Percentiles rank a stretch among this genome's conserved stretches.
phyloP scores from a whole-genome alignment of 441 rosid species.

The Melastoma candidum region DNA sequence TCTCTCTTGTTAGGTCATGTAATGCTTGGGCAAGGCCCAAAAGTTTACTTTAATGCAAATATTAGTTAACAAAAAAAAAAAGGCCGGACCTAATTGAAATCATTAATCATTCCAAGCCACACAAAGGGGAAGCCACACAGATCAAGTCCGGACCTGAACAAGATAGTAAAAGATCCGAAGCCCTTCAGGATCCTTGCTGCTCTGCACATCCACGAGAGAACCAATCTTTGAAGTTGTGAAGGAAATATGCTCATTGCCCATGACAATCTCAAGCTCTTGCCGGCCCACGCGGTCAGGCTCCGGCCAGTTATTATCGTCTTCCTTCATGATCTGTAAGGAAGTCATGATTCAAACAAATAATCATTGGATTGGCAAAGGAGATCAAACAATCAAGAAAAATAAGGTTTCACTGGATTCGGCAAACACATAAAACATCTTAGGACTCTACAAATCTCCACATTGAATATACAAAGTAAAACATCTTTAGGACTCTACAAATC shows the following conservation, averaged over 20 bases:
- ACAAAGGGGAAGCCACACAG: not conserved
- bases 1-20: too few species aligned
- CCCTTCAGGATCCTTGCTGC: conserved; percentile 90
- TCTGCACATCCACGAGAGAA: conserved; percentile 86
- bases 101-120: not conserved
- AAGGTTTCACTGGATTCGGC: too few species aligned
- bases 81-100: not conserved
- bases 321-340: conserved; percentile 70
- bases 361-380: not conserved
- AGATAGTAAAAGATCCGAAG: conserved; percentile 91
- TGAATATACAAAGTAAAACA: too few species aligned
- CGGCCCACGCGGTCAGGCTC: conserved; percentile 89
- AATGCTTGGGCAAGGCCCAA: too few species aligned
- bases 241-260: conserved; percentile 94
- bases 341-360: conserved; percentile 2
- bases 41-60: too few species aligned
- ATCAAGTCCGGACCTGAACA: conserved; percentile 58
- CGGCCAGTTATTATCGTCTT: conserved; percentile 94
- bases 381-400: not conserved
- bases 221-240: conserved; percentile 94
- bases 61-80: too few species aligned
- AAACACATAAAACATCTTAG: too few species aligned
- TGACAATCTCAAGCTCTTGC: conserved; percentile 91
- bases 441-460: too few species aligned
- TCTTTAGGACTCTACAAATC: too few species aligned